Percentiles rank a stretch among this genome's conserved stretches.
These are phyloP conservation scores for Yamadazyma insecticola DNA, from an alignment of 805 yeast genomes.

Conservation along the genomic window DNA sequence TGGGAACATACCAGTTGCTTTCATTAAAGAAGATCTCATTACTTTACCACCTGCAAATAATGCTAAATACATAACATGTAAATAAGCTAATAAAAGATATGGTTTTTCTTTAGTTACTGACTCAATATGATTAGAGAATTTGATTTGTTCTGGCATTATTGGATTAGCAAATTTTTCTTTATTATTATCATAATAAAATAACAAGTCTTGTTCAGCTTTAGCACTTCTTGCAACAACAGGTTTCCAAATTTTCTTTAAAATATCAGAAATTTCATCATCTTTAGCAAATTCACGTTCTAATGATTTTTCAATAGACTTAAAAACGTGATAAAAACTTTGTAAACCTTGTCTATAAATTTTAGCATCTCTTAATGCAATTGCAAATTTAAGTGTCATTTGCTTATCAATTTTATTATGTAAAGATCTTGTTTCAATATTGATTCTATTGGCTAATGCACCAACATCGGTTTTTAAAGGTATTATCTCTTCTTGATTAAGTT, in stretches of 20 bases:
- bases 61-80: slow-evolving; percentile 82
- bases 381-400: slow-evolving; percentile 63
- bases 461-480: slow-evolving; percentile 76
- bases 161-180: slow-evolving; percentile 54
- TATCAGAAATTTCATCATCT: slow-evolving; percentile 32
- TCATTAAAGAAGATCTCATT: slow-evolving; percentile 60
- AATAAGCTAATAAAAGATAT: slow-evolving; percentile 67
- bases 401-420: slow-evolving; percentile 69
- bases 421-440: slow-evolving; percentile 61
- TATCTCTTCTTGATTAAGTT: slow-evolving; percentile 23
- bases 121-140: slow-evolving; percentile 57
- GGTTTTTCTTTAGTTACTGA: slow-evolving; percentile 57
- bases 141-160: slow-evolving; percentile 56
- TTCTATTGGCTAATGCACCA: slow-evolving; percentile 81
- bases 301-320: slow-evolving; percentile 56
- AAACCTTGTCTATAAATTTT: slow-evolving; percentile 78
- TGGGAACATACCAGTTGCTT: slow-evolving; percentile 71
- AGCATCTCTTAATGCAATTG: slow-evolving; percentile 70
- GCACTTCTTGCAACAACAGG: slow-evolving; percentile 64
- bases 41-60: slow-evolving; percentile 83
- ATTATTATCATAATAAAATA: slow-evolving; percentile 59
- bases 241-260: slow-evolving; percentile 59
- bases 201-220: slow-evolving; percentile 55
- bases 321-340: slow-evolving; percentile 67
- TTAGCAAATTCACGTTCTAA: slow-evolving; percentile 42